These are phyloP conservation scores for Lyophyllum atratum DNA, from an alignment of 768 basidiomycete genomes.

Conservation along the genomic window DNA sequence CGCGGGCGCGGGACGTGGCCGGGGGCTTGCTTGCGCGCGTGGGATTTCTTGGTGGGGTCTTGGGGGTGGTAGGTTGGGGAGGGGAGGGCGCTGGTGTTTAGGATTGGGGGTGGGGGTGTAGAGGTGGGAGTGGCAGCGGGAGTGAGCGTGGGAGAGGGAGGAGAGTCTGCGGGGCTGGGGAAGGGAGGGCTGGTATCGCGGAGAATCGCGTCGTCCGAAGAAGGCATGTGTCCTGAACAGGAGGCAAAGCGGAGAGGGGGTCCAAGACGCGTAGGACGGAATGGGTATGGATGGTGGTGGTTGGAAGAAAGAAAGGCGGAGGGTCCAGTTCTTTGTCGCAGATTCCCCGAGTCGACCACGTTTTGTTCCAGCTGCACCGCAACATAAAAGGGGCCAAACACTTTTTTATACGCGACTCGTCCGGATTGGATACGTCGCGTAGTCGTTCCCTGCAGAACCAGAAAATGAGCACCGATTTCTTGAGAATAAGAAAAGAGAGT, in stretches of 20 bases:
- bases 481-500: background rate
- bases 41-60: conserved; percentile 43
- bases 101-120: conserved; percentile 16
- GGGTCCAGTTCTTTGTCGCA: background rate
- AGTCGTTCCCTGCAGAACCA: background rate
- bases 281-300: background rate
- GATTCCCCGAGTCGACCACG: background rate
- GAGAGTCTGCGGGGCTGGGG: background rate
- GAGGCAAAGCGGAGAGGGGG: background rate
- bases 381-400: background rate
- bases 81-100: conserved; percentile 17
- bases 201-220: background rate
- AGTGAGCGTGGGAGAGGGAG: background rate
- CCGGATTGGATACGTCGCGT: too few species aligned
- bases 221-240: background rate
- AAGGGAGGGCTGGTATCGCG: background rate
- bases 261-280: background rate
- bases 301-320: background rate
- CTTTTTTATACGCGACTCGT: too few species aligned
- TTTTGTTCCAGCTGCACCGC: background rate
- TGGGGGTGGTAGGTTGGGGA: conserved; percentile 24
- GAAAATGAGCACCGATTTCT: background rate
- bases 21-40: conserved; percentile 46
- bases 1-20: conserved; percentile 71
- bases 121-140: background rate